Evolutionary conservation across 495 filamentous ascomycete genomes (phyloP).

Genomic region (Annulohypoxylon moriforme): DNA sequence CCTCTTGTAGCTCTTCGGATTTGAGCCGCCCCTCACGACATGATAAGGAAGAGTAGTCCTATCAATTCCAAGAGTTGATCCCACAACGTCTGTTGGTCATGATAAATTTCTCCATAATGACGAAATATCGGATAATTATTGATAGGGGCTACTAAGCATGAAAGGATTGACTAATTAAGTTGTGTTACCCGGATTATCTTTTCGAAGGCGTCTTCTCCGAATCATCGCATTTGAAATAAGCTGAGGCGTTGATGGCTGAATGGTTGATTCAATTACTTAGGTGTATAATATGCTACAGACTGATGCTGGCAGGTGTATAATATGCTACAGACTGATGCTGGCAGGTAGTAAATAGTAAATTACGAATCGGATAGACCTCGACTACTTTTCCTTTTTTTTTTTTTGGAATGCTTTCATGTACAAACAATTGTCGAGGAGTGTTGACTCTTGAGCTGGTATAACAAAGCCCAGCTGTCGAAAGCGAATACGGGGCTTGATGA

Average conservation of each 20-base stretch:
- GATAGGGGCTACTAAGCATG: neutral
- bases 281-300: slow-evolving; percentile 5
- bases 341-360: neutral
- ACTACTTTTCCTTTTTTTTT: neutral
- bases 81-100: neutral
- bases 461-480: neutral
- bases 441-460: no score
- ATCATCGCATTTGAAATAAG: neutral
- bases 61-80: neutral
- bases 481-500: neutral
- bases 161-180: neutral
- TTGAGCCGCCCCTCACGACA: neutral
- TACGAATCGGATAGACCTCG: neutral
- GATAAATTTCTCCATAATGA: no score
- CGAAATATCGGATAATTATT: neutral
- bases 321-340: slow-evolving; percentile 4
- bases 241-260: neutral
- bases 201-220: neutral
- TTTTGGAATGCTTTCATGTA: no score
- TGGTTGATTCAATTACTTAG: neutral
- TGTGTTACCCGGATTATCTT: neutral
- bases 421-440: no score
- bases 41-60: neutral
- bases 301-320: neutral
- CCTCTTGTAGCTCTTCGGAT: no score